Conservation (phyloP, 176 grass and related monocot genomes). For the Triticum aestivum region DNA sequence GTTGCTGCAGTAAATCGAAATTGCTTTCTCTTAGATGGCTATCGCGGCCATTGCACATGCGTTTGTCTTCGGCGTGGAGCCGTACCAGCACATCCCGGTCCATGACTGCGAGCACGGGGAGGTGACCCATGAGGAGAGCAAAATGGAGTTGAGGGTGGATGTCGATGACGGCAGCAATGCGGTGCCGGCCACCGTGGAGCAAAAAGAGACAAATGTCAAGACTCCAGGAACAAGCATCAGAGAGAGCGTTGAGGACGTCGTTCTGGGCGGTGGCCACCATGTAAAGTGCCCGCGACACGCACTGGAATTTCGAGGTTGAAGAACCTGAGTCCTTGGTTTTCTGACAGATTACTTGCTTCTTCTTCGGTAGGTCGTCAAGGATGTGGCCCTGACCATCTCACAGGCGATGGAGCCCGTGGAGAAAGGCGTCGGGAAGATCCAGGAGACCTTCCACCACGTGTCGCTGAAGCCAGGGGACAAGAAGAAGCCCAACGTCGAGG, state of each 20-base stretch:
- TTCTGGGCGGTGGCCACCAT: constrained; percentile 69
- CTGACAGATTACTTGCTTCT: not conserved
- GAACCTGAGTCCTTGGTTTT: not conserved
- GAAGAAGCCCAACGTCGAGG: constrained; percentile 46
- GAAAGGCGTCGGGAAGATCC: constrained; percentile 80
- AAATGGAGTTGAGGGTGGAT: constrained; percentile 44
- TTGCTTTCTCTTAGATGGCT: constrained; percentile 68
- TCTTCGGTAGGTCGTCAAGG: constrained; percentile 67
- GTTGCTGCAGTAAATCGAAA: not conserved
- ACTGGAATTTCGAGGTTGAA: not conserved
- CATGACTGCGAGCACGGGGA: constrained; percentile 19
- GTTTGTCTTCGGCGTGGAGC: constrained; percentile 64
- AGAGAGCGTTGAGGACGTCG: constrained; percentile 85
- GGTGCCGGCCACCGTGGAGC: constrained; percentile 33
- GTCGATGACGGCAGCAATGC: not conserved
- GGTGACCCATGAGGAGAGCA: constrained; percentile 43
- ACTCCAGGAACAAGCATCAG: constrained; percentile 74
- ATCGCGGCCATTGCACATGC: constrained; percentile 65
- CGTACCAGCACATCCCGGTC: constrained; percentile 48
- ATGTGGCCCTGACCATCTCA: constrained; percentile 78
- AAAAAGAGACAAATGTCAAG: constrained; percentile 57
- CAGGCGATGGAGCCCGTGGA: constrained; percentile 79
- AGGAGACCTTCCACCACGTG: constrained; percentile 69
- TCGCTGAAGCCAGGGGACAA: constrained; percentile 39
- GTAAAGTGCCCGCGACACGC: constrained; percentile 26